These are phyloP conservation scores for Aspergillus coremiiformis DNA, from an alignment of 495 filamentous ascomycete genomes.

Conservation along the genomic window DNA sequence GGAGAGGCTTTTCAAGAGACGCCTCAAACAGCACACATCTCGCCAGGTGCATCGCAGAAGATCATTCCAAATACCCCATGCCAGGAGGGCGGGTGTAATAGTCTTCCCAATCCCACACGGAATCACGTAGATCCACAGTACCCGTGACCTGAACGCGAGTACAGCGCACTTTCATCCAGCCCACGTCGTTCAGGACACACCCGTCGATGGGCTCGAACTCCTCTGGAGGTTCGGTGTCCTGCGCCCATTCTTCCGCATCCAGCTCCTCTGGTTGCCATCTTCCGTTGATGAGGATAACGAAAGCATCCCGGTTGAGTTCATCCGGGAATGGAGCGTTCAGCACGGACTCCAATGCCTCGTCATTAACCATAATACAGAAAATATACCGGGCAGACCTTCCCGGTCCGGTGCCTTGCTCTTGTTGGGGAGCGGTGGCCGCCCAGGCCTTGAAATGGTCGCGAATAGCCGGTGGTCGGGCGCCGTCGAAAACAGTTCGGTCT, in stretches of 20 bases:
- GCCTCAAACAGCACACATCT: too few species aligned
- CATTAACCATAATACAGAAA: slow-evolving; percentile 22
- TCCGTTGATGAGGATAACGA: slow-evolving; percentile 18
- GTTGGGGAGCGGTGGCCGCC: slow-evolving; percentile 11
- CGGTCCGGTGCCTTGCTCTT: slow-evolving; percentile 7
- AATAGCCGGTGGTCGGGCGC: slow-evolving; percentile 14
- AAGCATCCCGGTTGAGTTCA: slow-evolving; percentile 1
- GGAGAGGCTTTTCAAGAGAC: too few species aligned
- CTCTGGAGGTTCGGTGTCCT: neutral
- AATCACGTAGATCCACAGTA: neutral
- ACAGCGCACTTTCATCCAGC: slow-evolving; percentile 22
- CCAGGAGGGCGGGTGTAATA: slow-evolving; percentile 2
- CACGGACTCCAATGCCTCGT: slow-evolving; percentile 21
- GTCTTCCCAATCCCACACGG: slow-evolving; percentile 1
- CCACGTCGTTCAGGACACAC: slow-evolving; percentile 21
- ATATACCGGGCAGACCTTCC: slow-evolving; percentile 15
- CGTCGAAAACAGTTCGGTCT: slow-evolving; percentile 25
- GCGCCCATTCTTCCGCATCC: neutral
- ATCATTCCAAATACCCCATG: too few species aligned
- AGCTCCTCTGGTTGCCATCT: slow-evolving; percentile 11
- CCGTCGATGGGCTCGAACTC: slow-evolving; percentile 21
- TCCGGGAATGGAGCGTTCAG: slow-evolving; percentile 5
- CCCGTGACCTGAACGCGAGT: neutral
- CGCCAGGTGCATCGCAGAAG: too few species aligned
- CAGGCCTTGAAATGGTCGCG: slow-evolving; percentile 25